A percentile compares a stretch with the other conserved stretches of the same genome.
Conservation (phyloP, 495 filamentous ascomycete genomes). For the Hypoxylon trugodes region DNA sequence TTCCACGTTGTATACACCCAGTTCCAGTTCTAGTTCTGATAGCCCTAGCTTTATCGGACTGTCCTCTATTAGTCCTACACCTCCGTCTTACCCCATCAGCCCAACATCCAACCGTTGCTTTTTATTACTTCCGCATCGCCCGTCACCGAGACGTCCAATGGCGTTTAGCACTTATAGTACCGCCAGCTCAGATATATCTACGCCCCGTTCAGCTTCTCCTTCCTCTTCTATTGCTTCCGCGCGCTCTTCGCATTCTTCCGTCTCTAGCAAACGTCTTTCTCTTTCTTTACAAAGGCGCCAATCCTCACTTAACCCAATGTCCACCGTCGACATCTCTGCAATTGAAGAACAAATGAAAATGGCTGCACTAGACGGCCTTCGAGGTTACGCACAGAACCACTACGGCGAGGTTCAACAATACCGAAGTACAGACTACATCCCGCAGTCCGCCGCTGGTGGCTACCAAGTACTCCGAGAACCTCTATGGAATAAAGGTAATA, state of each 20-base stretch:
- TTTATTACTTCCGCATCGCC: slow-evolving; percentile 36
- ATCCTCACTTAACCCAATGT: slow-evolving; percentile 63
- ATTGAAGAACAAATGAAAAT: slow-evolving; percentile 63
- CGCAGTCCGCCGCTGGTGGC: slow-evolving; percentile 57
- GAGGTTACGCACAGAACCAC: slow-evolving; percentile 61
- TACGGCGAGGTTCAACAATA: slow-evolving; percentile 61
- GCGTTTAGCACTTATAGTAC: slow-evolving; percentile 58
- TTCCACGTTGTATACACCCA: slow-evolving; percentile 20
- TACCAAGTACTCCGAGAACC: slow-evolving; percentile 66
- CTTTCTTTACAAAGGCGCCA: slow-evolving; percentile 58
- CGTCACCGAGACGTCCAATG: slow-evolving; percentile 50
- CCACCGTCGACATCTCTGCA: slow-evolving; percentile 59
- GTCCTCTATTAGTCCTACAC: slow-evolving; percentile 31
- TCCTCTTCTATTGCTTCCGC: slow-evolving; percentile 54
- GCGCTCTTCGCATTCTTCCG: slow-evolving; percentile 61
- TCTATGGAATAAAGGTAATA: slow-evolving; percentile 65
- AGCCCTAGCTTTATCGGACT: slow-evolving; percentile 34
- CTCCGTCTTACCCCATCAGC: slow-evolving; percentile 38
- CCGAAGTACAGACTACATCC: slow-evolving; percentile 57
- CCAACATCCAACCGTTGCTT: slow-evolving; percentile 40
- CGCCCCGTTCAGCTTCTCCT: slow-evolving; percentile 62
- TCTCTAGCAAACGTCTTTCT: slow-evolving; percentile 62
- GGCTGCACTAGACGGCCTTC: slow-evolving; percentile 60
- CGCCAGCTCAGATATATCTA: slow-evolving; percentile 60
- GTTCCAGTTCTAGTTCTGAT: slow-evolving; percentile 7